phyloP scores from a whole-genome alignment of 2,329 filamentous ascomycete species.

The Onygenales sp. region DNA sequence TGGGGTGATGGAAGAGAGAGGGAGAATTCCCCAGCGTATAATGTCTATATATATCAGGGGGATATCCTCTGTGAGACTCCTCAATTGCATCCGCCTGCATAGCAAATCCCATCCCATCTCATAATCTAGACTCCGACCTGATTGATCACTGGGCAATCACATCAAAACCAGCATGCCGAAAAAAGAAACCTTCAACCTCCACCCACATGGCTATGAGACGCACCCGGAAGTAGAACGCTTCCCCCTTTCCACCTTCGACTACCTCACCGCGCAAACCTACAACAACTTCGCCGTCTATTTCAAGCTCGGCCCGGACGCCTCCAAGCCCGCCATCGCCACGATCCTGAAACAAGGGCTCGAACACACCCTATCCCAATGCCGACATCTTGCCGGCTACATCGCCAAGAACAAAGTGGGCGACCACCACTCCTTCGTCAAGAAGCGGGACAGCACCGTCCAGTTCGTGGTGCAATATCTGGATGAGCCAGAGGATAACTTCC shows the following conservation, averaged over 20 bases:
- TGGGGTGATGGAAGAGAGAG: no score
- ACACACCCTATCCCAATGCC: background rate
- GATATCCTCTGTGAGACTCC: no score
- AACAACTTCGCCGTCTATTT: background rate
- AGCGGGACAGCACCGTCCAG: background rate
- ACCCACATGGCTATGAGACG: background rate
- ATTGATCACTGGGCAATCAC: no score
- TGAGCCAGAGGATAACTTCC: background rate
- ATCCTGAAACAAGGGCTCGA: background rate
- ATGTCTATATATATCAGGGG: no score
- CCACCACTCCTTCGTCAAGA: background rate
- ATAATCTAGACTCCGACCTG: no score
- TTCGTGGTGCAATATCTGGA: background rate
- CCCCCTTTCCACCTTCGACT: background rate
- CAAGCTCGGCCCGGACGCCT: background rate
- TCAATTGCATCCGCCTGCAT: no score
- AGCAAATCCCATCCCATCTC: no score
- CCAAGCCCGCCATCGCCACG: background rate
- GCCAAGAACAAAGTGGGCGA: background rate
- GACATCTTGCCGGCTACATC: background rate
- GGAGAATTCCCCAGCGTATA: no score
- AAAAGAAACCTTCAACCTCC: background rate
- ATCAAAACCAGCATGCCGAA: background rate
- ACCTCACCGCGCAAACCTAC: background rate
- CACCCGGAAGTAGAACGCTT: background rate